Conservation (phyloP, 306 rosid genomes). For the Hippophae gyantsensis region DNA sequence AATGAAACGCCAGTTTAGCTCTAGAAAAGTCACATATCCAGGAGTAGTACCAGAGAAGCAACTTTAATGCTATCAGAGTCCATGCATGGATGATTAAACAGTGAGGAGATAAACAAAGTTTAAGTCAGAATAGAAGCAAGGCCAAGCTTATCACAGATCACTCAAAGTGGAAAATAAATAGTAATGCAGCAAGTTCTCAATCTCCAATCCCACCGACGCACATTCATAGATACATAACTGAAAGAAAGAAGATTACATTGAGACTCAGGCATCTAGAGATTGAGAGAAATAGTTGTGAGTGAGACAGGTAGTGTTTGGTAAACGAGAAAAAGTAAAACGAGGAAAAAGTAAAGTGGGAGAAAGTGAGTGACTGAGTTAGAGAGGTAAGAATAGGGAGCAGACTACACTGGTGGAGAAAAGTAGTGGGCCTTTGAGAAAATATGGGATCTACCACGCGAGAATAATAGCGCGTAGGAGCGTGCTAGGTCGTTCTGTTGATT, state of each 20-base stretch:
- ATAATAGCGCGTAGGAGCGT: conserved; percentile 1
- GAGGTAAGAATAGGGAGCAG: background rate
- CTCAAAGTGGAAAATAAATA: background rate
- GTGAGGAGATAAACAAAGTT: background rate
- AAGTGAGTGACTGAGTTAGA: conserved; percentile 5
- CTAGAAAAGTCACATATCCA: background rate
- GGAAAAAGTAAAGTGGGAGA: conserved; percentile 26
- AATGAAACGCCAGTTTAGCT: background rate
- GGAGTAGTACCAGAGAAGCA: background rate
- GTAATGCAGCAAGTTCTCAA: conserved; percentile 4
- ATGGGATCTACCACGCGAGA: conserved; percentile 20
- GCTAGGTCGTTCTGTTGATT: conserved; percentile 8
- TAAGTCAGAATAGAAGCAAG: background rate
- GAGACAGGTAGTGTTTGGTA: conserved; percentile 29
- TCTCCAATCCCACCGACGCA: conserved; percentile 18
- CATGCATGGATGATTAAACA: conserved; percentile 2
- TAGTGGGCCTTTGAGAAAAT: conserved; percentile 5
- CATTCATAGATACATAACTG: conserved; percentile 8
- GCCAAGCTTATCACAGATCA: background rate
- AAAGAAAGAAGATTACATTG: background rate
- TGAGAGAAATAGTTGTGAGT: conserved; percentile 5
- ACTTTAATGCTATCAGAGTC: background rate
- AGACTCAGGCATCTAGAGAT: background rate
- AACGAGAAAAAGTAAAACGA: conserved; percentile 32
- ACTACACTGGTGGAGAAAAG: background rate